These are phyloP conservation scores for Vitellaria paradoxa DNA, from an alignment of 179 eudicot genomes.

Conservation along the genomic window DNA sequence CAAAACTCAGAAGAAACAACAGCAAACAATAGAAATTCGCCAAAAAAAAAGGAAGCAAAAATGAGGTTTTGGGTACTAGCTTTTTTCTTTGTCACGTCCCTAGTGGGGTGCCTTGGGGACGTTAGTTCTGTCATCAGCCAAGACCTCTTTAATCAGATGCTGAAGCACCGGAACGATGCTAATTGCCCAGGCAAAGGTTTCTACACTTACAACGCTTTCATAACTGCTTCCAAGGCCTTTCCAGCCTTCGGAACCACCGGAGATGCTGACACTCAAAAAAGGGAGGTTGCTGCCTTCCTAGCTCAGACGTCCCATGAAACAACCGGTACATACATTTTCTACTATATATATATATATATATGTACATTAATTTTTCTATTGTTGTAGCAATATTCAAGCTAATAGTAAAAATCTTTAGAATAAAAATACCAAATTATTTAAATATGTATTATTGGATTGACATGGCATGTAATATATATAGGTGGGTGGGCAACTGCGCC, in stretches of 20 bases:
- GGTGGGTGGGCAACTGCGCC: conserved; percentile 51
- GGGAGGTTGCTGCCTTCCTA: conserved; percentile 54
- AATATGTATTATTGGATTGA: background rate
- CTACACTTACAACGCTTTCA: conserved; percentile 48
- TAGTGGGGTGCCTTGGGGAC: background rate
- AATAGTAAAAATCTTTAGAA: too few relatives aligned
- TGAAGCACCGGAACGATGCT: conserved; percentile 26
- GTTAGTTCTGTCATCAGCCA: conserved; percentile 39
- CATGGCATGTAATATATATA: background rate
- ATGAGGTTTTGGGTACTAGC: background rate
- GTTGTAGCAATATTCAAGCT: too few relatives aligned
- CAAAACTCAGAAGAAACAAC: background rate
- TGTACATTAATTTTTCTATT: too few relatives aligned
- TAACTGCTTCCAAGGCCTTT: conserved; percentile 36
- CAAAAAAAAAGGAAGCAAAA: background rate
- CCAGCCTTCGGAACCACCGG: conserved; percentile 43
- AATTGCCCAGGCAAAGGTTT: conserved; percentile 32
- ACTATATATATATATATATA: background rate
- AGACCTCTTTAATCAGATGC: conserved; percentile 35
- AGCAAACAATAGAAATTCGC: background rate
- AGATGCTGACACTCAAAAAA: conserved; percentile 27
- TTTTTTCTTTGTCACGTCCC: background rate
- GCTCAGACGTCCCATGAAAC: conserved; percentile 61
- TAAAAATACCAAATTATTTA: background rate
- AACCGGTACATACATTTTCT: conserved; percentile 28